These are phyloP conservation scores for Pilatotrama ljubarskyi DNA, from an alignment of 768 basidiomycete genomes.

Conservation along the genomic window DNA sequence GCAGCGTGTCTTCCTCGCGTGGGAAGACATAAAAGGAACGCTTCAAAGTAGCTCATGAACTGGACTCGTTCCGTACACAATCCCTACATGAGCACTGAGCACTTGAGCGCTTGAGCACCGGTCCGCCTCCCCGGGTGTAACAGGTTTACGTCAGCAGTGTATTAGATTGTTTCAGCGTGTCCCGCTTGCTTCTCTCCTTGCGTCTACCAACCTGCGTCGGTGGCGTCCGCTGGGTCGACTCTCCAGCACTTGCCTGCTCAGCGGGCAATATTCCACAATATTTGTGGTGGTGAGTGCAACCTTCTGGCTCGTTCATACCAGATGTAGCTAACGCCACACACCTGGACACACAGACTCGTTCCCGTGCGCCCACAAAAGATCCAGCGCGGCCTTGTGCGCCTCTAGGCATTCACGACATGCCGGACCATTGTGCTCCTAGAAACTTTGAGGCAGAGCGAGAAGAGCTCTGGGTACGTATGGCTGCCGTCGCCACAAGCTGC, in stretches of 20 bases:
- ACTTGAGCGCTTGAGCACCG: background rate
- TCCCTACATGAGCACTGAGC: too few relatives aligned
- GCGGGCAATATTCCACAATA: background rate
- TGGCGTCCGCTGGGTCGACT: background rate
- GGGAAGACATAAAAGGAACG: too few relatives aligned
- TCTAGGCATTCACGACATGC: background rate
- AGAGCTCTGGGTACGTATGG: constrained; percentile 7
- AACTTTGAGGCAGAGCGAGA: background rate
- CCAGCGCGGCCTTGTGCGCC: background rate
- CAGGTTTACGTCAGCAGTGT: background rate
- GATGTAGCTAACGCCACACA: constrained; percentile 11
- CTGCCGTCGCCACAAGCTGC: background rate
- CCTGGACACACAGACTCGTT: constrained; percentile 5
- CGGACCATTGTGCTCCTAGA: constrained; percentile 7
- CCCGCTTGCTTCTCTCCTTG: background rate
- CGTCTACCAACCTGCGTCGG: background rate
- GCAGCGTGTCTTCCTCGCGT: too few relatives aligned
- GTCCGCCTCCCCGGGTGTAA: background rate
- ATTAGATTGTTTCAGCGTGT: background rate
- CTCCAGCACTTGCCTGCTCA: background rate
- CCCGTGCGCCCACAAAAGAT: constrained; percentile 12
- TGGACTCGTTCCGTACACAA: too few relatives aligned
- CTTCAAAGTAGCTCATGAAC: too few relatives aligned
- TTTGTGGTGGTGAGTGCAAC: background rate
- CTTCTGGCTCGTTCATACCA: background rate